These are phyloP conservation scores for Aspergillus egyptiacus DNA, from an alignment of 495 filamentous ascomycete genomes.

Conservation along the genomic window DNA sequence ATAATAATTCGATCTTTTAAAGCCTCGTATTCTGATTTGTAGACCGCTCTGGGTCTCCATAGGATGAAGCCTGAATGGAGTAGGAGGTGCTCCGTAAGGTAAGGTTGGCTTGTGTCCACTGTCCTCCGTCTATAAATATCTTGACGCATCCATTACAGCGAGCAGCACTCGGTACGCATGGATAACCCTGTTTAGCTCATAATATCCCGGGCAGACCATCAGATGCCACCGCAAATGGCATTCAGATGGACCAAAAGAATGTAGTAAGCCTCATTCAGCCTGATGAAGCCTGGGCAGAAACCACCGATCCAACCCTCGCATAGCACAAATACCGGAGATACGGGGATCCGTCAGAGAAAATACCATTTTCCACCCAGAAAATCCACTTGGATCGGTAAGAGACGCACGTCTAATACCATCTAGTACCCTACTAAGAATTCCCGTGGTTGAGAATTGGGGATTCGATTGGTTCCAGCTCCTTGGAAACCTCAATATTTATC, in stretches of 20 bases:
- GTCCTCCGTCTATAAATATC: constrained; percentile 4
- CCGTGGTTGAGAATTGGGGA: constrained; percentile 5
- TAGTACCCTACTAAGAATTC: not conserved
- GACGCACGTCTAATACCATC: not conserved
- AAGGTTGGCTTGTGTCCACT: too few species aligned
- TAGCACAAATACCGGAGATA: not conserved
- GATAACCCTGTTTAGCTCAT: not conserved
- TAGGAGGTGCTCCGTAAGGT: too few species aligned
- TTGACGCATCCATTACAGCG: not conserved
- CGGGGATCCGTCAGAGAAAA: not conserved
- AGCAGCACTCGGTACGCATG: not conserved
- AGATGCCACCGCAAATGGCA: too few species aligned
- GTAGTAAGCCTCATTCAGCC: too few species aligned
- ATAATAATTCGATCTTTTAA: not conserved
- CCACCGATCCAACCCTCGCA: too few species aligned
- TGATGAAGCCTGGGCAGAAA: too few species aligned
- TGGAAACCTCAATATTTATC: constrained; percentile 13
- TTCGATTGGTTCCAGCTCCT: constrained; percentile 7
- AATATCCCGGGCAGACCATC: too few species aligned
- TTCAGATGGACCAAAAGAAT: too few species aligned
- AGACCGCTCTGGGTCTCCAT: too few species aligned
- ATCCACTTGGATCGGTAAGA: not conserved
- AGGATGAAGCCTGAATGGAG: too few species aligned
- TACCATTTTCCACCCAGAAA: not conserved
- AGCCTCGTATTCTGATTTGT: not conserved